Conservation (phyloP, 306 rosid genomes). For the Citrullus mucosospermus region DNA sequence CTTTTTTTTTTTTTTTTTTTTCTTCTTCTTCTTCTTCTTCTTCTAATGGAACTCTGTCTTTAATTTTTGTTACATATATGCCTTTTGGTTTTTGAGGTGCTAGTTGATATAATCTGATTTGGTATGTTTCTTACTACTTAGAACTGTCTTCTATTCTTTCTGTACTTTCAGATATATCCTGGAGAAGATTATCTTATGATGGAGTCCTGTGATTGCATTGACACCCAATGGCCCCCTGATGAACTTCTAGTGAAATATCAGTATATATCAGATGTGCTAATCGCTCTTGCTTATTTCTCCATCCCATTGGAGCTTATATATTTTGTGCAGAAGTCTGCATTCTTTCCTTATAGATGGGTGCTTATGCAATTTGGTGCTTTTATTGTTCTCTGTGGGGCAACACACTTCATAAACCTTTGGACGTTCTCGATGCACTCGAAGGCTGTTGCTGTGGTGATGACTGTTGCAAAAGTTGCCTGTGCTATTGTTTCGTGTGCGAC, state of each 20-base stretch:
- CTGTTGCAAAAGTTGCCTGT: slow-evolving; percentile 59
- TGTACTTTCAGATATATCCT: not conserved
- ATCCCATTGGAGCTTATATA: slow-evolving; percentile 88
- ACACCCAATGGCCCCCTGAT: slow-evolving; percentile 66
- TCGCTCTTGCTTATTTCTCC: slow-evolving; percentile 87
- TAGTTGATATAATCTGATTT: not conserved
- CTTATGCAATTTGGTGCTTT: slow-evolving; percentile 97
- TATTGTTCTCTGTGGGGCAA: slow-evolving; percentile 88
- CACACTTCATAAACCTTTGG: slow-evolving; percentile 89
- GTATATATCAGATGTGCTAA: slow-evolving; percentile 72
- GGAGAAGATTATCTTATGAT: slow-evolving; percentile 17
- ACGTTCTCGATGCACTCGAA: slow-evolving; percentile 69
- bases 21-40: not conserved
- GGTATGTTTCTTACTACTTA: not conserved
- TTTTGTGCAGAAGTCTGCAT: slow-evolving; percentile 78
- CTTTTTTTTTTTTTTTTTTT: not conserved
- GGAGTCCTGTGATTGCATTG: slow-evolving; percentile 85
- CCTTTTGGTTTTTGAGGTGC: not conserved
- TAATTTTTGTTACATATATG: not conserved
- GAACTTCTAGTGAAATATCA: slow-evolving; percentile 91
- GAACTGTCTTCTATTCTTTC: not conserved
- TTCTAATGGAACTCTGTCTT: not conserved
- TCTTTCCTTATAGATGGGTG: slow-evolving; percentile 95
- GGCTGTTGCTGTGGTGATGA: slow-evolving; percentile 70
- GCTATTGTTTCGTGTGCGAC: slow-evolving; percentile 90